Conservation (phyloP, 1,139 yeast species). For the Pneumocystis murina region DNA sequence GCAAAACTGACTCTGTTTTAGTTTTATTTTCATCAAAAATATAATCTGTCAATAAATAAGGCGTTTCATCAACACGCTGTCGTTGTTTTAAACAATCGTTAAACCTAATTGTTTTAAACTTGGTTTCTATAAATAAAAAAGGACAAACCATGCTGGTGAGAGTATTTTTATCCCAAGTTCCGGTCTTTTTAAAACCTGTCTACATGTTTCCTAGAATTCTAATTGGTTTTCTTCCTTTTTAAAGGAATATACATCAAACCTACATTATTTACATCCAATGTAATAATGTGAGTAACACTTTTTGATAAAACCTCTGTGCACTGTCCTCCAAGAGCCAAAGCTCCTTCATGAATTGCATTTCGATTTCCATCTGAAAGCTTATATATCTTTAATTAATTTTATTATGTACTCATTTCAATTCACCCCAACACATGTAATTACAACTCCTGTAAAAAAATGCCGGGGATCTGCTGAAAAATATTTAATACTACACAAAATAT, state of each 20-base stretch:
- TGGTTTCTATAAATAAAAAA: constrained; percentile 16
- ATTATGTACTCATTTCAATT: not conserved
- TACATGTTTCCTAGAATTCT: constrained; percentile 17
- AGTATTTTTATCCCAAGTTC: constrained; percentile 37
- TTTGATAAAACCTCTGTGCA: constrained; percentile 48
- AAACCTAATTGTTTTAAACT: constrained; percentile 17
- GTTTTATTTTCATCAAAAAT: constrained; percentile 2
- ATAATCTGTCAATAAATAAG: constrained; percentile 33
- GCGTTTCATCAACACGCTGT: constrained; percentile 36
- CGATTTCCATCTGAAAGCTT: constrained; percentile 43
- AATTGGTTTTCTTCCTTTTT: not conserved
- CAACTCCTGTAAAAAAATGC: constrained; percentile 45
- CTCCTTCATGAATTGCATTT: constrained; percentile 52
- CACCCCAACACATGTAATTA: constrained; percentile 39
- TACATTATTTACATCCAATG: constrained; percentile 37
- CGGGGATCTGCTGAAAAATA: constrained; percentile 48
- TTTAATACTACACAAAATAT: not conserved
- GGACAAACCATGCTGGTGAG: constrained; percentile 47
- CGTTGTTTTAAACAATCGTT: constrained; percentile 50
- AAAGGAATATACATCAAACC: constrained; percentile 26
- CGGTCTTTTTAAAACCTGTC: constrained; percentile 12
- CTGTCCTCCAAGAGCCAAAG: constrained; percentile 62
- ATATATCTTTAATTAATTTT: constrained; percentile 14
- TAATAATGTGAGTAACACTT: constrained; percentile 64
- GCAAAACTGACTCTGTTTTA: not conserved